Percentiles rank a stretch among this genome's conserved stretches.
These are phyloP conservation scores for Lasiosphaeris hirsuta DNA, from an alignment of 495 filamentous ascomycete species.

Conservation along the genomic window DNA sequence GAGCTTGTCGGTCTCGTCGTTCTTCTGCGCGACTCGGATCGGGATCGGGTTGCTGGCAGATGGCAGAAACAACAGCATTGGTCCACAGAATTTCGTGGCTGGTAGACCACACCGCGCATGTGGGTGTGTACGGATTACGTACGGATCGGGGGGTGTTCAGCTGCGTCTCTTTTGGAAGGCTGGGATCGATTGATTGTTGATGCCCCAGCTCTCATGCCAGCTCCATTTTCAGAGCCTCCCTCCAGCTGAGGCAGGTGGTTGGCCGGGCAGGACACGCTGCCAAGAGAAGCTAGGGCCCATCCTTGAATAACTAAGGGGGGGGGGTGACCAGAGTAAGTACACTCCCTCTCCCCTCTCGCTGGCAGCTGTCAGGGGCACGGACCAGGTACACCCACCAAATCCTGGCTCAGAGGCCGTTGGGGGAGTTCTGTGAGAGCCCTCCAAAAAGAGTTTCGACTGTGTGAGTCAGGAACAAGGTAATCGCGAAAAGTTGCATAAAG, in stretches of 20 bases:
- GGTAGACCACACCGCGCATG: not conserved
- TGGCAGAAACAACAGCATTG: not conserved
- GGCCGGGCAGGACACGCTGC: constrained; percentile 28
- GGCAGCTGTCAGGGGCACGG: not conserved
- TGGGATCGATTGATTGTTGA: constrained; percentile 29
- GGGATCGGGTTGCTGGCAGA: not conserved
- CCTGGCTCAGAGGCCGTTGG: too few species aligned
- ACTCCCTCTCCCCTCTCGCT: not conserved
- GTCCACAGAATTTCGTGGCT: not conserved
- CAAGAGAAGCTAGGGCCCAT: constrained; percentile 13
- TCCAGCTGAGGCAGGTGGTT: constrained; percentile 35
- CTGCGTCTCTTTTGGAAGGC: constrained; percentile 13
- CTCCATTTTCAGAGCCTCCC: constrained; percentile 25
- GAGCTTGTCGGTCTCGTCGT: not conserved
- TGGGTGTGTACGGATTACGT: not conserved
- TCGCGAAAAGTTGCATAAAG: not conserved
- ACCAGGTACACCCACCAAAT: constrained; percentile 9
- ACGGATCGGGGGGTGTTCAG: not conserved
- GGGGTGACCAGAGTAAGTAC: not conserved
- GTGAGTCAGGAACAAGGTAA: constrained; percentile 20
- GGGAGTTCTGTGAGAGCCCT: constrained; percentile 15
- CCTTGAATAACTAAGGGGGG: not conserved
- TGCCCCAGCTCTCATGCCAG: constrained; percentile 23
- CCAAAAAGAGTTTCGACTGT: constrained; percentile 12
- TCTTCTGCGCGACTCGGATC: not conserved